Base-by-base conservation (phyloP, 2,329 filamentous ascomycete genomes). In the Epichloe bromicola region DNA sequence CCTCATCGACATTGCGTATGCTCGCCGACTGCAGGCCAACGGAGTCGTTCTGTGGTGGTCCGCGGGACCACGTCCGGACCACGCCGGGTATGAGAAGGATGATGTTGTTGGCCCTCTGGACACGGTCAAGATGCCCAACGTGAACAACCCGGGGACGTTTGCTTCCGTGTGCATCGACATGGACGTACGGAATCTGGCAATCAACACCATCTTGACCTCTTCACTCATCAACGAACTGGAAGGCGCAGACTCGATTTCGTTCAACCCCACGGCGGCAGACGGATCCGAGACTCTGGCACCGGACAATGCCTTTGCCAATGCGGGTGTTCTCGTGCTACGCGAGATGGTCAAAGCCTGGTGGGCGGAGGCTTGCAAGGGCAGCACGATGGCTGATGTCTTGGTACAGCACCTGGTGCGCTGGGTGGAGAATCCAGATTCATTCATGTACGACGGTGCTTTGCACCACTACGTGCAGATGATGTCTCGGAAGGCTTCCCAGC, bases 281-380 rank as follows among this genome's bases (percentile, higher is more conserved):
- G 68, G 68, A 12, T 67, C 67, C 0, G 67, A 70, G 53, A 61
- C 83, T 17, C 78, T 95, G 6, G 86, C 87, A 55, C 87, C 89
- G 0, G 89, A 95, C 55, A 93, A 85, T 54, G 88, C 91, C 0
- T 98, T 98, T 64, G 85, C 91, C n/a, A 86, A 88, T 47, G 89
- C 91, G 3, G 88, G 89, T 50, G 86, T 97, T 4, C 79, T 84
- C 6, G 93, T 98, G 0, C 75, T 99, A 3, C 85, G 93, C 14
- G 94, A 97, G 60, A 96, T 99, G 90, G 93, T 99, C 59, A 95
- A 96, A 66, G 80, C 87, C 3, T 99, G 94, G 94, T 98, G 93
- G 93, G 79, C 85, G 1, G 91, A 98, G 66, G 94, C 93, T 5
- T 93, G 88, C 63, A 82, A 81, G 54, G 88, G 89, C 38, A 94